A percentile compares a stretch with the other conserved stretches of the same genome.
Evolutionary conservation across 2,329 filamentous ascomycete species (phyloP).

Genomic region (Nemania sp.): DNA sequence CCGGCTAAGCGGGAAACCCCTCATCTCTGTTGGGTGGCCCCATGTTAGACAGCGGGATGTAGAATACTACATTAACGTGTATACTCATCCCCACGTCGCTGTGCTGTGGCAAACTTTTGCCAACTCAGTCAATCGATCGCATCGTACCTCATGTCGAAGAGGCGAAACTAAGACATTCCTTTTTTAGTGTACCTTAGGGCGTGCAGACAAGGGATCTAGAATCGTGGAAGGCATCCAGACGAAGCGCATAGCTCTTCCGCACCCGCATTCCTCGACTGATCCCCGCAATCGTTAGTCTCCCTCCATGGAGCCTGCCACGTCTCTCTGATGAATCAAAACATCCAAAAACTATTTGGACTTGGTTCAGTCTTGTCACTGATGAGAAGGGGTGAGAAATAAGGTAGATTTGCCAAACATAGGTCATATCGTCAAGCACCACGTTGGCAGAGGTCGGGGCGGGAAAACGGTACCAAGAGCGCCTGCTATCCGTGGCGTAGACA

Average conservation of each 20-base stretch:
- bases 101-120: slow-evolving; percentile 15
- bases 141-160: background rate
- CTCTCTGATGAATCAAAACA: slow-evolving; percentile 5
- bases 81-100: slow-evolving; percentile 5
- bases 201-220: background rate
- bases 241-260: background rate
- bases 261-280: background rate
- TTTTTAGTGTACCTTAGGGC: background rate
- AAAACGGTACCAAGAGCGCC: background rate
- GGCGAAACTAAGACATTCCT: background rate
- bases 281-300: slow-evolving; percentile 12
- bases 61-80: slow-evolving; percentile 12
- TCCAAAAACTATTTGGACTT: background rate
- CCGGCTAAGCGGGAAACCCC: slow-evolving; percentile 3
- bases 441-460: background rate
- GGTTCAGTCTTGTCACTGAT: background rate
- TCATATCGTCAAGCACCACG: background rate
- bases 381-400: background rate
- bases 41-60: slow-evolving; percentile 4
- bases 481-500: background rate
- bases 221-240: background rate
- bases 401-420: background rate
- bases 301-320: slow-evolving; percentile 16
- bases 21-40: slow-evolving; percentile 18
- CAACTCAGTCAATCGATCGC: slow-evolving; percentile 16